Evolutionary conservation across 176 grass and related monocot species (phyloP), one percentile per base, ranked within the genome.

Genomic region (Carex cristatella): DNA sequence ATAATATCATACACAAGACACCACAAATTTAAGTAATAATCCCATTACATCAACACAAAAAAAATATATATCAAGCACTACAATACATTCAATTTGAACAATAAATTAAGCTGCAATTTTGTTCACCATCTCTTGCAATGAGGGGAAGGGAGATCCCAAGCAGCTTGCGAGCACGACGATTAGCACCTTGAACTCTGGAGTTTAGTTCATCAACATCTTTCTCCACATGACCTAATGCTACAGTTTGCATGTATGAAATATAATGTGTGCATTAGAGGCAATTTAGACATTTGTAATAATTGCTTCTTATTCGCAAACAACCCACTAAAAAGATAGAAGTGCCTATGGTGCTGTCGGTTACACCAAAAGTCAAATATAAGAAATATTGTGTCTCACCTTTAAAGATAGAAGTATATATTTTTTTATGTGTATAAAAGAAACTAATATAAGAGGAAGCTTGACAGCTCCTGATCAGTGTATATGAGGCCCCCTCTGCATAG

Each of bases 111-210:
- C 38, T 40, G 4, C 38, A 40, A 4, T 40, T 4, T 40, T 0
- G 38, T 40, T 40, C 3, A 40, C 0, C 38, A 40, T 40, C 38
- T 40, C 38, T 40, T 40, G 38, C 38, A 40, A 40, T 3, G 38
- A 40, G 38, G 2, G 38, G 2, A 33, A 33, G 32, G 32, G 32
- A 33, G 32, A 33, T 97, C 15, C 94, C 87, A 72, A 97, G 94
- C 14, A 94, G 81, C 38, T 76, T 87, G 7, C 94, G 90, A 7
- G 89, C 55, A 75, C 87, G 69, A 59, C 71, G 13, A 67, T 90
- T 97, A 6, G 90, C 92, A 62, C 92, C 90, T 88, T 91, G 89
- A 54, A 94, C 86, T 66, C 94, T 92, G 5, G 33, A 85, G 84
- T 88, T 92, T 4, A 94, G 78, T 61, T 92, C 90, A 1, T 97